Percentiles rank a stretch among this genome's conserved stretches.
phyloP scores from a whole-genome alignment of 2,329 filamentous ascomycete species.

The Fusarium penzigii region DNA sequence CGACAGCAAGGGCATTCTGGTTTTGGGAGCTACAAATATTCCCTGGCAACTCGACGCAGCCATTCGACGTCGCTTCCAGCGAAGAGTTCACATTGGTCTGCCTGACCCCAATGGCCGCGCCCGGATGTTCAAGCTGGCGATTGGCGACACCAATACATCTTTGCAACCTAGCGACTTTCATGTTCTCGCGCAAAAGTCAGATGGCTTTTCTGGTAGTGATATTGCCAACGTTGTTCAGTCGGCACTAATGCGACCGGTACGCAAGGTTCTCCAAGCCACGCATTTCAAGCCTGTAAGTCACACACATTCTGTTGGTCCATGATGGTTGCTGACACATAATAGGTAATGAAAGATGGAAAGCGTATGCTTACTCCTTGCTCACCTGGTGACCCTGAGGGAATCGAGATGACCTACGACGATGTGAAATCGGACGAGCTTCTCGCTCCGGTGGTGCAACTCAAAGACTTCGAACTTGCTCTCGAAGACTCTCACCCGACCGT shows the following conservation, averaged over 20 bases:
- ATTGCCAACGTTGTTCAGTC: constrained; percentile 95
- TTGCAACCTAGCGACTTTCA: constrained; percentile 77
- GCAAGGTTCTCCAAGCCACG: constrained; percentile 95
- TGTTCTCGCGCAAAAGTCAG: constrained; percentile 76
- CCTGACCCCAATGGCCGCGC: constrained; percentile 86
- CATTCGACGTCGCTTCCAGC: constrained; percentile 93
- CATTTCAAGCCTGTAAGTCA: constrained; percentile 86
- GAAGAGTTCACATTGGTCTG: constrained; percentile 91
- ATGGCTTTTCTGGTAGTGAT: constrained; percentile 95
- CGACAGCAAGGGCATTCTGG: constrained; percentile 89
- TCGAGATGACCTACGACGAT: constrained; percentile 92
- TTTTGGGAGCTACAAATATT: constrained; percentile 96
- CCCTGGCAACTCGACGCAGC: constrained; percentile 98
- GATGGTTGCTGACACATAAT: constrained; percentile 3
- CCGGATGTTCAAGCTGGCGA: constrained; percentile 91
- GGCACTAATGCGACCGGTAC: constrained; percentile 94
- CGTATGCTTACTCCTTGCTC: constrained; percentile 86
- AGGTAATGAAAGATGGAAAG: constrained; percentile 70
- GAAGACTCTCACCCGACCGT: constrained; percentile 88
- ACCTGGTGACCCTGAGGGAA: constrained; percentile 80
- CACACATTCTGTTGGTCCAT: too few relatives aligned
- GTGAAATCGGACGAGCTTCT: constrained; percentile 81
- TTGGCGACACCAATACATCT: constrained; percentile 90
- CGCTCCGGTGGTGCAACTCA: constrained; percentile 82
- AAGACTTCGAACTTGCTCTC: constrained; percentile 93